Percentiles rank a stretch among this genome's conserved stretches.
Evolutionary conservation across 352 stramenopile genomes (phyloP).

Genomic region (Globisporangium paroecandrum): DNA sequence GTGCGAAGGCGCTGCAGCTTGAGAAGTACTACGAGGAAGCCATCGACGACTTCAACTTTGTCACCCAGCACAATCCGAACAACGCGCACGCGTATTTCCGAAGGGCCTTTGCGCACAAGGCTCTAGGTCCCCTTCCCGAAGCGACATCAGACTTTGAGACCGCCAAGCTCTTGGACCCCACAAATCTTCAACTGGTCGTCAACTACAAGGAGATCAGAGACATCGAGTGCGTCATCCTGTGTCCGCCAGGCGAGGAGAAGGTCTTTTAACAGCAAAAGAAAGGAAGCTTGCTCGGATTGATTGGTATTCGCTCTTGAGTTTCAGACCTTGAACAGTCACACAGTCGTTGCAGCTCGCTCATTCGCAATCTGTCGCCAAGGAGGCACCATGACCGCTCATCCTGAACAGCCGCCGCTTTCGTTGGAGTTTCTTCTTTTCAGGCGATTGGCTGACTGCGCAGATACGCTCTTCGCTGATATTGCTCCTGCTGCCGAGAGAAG

Average conservation of each 20-base stretch:
- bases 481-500: background rate
- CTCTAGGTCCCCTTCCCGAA: constrained; percentile 47
- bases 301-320: constrained; percentile 1
- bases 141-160: constrained; percentile 72
- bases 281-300: background rate
- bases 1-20: constrained; percentile 76
- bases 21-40: constrained; percentile 65
- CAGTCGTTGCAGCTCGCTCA: background rate
- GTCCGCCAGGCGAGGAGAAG: constrained; percentile 60
- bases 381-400: constrained; percentile 1
- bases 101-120: constrained; percentile 70
- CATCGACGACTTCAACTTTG: constrained; percentile 68
- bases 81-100: constrained; percentile 85
- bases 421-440: background rate
- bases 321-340: constrained; percentile 12
- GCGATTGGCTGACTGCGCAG: background rate
- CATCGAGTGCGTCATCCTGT: constrained; percentile 71
- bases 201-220: constrained; percentile 78
- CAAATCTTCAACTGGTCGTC: constrained; percentile 64
- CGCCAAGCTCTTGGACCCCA: constrained; percentile 58
- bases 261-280: constrained; percentile 23
- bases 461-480: constrained; percentile 3
- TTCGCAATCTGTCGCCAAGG: constrained; percentile 2
- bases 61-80: constrained; percentile 65
- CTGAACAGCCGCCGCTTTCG: constrained; percentile 9